A percentile compares a stretch with the other conserved stretches of the same genome.
These are phyloP conservation scores for Podaxis mareebaensis DNA, from an alignment of 768 basidiomycete genomes.

Conservation along the genomic window DNA sequence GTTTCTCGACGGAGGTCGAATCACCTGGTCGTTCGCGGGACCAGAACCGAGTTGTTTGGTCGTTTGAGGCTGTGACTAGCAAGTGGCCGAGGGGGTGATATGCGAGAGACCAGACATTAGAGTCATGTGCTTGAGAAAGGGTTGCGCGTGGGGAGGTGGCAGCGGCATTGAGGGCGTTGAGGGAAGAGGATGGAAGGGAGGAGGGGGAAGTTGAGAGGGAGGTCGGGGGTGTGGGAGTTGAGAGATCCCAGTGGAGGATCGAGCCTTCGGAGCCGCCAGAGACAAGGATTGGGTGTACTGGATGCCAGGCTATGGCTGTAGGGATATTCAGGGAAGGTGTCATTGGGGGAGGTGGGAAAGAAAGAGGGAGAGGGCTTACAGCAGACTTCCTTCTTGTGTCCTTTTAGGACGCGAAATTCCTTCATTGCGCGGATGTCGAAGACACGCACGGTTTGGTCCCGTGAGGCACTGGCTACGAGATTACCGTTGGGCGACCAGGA, in stretches of 20 bases:
- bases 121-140: conserved; percentile 96
- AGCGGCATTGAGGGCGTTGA: conserved; percentile 29
- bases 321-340: neutral
- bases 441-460: conserved; percentile 92
- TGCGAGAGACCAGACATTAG: conserved; percentile 93
- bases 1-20: conserved; percentile 77
- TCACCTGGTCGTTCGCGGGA: conserved; percentile 89
- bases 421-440: conserved; percentile 99
- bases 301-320: conserved; percentile 95
- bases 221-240: conserved; percentile 39
- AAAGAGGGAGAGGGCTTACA: conserved; percentile 54
- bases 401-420: conserved; percentile 87
- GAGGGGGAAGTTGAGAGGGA: conserved; percentile 33
- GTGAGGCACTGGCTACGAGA: conserved; percentile 89
- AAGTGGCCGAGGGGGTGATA: conserved; percentile 97
- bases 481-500: conserved; percentile 96
- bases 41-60: conserved; percentile 99
- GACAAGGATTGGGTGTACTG: conserved; percentile 86
- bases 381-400: conserved; percentile 98
- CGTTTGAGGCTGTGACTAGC: conserved; percentile 92
- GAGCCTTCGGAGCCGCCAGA: conserved; percentile 95
- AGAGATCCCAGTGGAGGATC: conserved; percentile 92
- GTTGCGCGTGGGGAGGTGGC: conserved; percentile 70
- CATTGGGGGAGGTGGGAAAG: neutral
- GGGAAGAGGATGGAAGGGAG: conserved; percentile 44